Conservation (phyloP, 208 protist species). For the Acanthamoeba divionensis region DNA sequence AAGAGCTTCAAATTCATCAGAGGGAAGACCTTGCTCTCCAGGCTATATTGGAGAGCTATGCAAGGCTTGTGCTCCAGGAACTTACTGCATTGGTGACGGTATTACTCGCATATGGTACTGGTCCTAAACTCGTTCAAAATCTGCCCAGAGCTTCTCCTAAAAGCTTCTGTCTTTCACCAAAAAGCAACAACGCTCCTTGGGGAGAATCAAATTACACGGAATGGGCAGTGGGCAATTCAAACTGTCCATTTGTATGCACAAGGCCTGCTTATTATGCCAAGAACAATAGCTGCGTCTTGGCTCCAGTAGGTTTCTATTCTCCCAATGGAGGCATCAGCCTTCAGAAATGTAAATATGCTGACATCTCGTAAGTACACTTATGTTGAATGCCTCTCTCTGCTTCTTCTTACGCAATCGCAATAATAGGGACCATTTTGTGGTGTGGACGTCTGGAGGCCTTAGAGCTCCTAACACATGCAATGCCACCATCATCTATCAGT, state of each 20-base stretch:
- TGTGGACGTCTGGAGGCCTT: not conserved
- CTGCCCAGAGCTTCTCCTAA: not conserved
- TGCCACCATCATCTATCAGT: not conserved
- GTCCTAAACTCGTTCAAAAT: not conserved
- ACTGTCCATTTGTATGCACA: not conserved
- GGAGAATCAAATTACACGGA: not conserved
- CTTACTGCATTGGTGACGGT: constrained; percentile 2
- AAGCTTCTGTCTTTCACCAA: not conserved
- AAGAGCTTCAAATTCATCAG: not conserved
- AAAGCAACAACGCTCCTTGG: not conserved
- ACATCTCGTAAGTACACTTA: not conserved
- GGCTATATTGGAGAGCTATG: not conserved
- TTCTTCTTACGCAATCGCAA: not conserved
- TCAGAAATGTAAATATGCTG: not conserved
- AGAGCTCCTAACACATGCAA: not conserved
- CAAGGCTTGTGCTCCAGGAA: not conserved
- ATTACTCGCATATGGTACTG: not conserved
- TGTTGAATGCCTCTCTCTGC: not conserved
- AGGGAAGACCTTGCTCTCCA: not conserved
- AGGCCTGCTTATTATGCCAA: not conserved
- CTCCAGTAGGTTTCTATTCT: constrained; percentile 14
- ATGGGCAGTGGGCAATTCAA: not conserved
- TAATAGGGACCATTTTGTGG: not conserved
- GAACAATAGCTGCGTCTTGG: not conserved
- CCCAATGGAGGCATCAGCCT: not conserved